These are phyloP conservation scores for Yamadazyma diddensiae DNA, from an alignment of 1,139 yeast genomes.

Conservation along the genomic window DNA sequence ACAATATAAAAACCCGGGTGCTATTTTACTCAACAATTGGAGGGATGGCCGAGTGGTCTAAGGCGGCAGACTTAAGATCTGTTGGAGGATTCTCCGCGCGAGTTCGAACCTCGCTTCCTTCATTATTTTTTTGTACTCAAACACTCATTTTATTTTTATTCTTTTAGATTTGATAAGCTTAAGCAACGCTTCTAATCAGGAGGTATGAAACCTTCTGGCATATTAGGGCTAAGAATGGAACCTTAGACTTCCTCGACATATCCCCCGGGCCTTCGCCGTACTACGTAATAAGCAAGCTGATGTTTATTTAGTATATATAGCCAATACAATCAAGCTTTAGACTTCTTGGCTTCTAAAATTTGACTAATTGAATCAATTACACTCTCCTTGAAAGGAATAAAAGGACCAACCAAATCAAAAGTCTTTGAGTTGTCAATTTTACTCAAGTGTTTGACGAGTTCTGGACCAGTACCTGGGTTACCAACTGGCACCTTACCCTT, in stretches of 20 bases:
- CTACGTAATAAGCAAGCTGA: neutral
- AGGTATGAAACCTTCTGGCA: too few species aligned
- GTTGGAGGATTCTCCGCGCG: conserved; percentile 69
- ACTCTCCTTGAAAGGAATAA: conserved; percentile 32
- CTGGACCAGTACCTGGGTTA: conserved; percentile 34
- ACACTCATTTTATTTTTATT: too few species aligned
- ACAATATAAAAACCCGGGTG: too few species aligned
- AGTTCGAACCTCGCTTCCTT: conserved; percentile 86
- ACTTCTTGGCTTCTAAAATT: conserved; percentile 5
- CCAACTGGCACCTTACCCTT: conserved; percentile 42
- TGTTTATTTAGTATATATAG: too few species aligned
- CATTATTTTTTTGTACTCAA: conserved; percentile 56
- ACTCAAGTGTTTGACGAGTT: conserved; percentile 19
- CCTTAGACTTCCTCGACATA: neutral
- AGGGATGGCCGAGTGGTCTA: conserved; percentile 58
- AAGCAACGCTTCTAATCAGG: too few species aligned
- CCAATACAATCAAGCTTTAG: neutral
- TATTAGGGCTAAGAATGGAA: too few species aligned
- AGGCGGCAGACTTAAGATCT: conserved; percentile 57
- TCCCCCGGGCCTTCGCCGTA: neutral
- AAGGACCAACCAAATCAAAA: conserved; percentile 31
- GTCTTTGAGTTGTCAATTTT: conserved; percentile 36
- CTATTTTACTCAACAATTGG: conserved; percentile 17
- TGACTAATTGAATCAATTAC: conserved; percentile 45
- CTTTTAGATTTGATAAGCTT: too few species aligned